These are phyloP conservation scores for Cordyceps tenuipes DNA, from an alignment of 2,329 filamentous ascomycete species.

Conservation along the genomic window DNA sequence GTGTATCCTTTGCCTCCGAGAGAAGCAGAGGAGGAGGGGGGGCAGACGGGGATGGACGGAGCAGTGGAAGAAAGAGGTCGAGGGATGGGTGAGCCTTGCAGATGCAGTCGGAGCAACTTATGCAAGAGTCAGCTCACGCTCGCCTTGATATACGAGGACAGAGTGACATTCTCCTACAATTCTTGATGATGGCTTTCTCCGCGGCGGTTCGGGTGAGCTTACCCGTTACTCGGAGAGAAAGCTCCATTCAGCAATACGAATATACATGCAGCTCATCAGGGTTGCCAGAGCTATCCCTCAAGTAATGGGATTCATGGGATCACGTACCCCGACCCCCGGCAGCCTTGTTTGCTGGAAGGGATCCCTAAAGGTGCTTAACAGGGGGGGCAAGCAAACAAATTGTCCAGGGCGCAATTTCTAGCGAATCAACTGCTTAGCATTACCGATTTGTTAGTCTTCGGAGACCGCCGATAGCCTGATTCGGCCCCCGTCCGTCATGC, in stretches of 20 bases:
- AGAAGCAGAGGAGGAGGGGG: neutral
- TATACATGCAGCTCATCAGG: neutral
- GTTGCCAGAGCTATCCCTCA: neutral
- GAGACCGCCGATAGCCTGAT: no score
- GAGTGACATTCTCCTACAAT: no score
- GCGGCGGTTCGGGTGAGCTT: neutral
- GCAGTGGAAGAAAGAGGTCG: neutral
- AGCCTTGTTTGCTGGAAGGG: neutral
- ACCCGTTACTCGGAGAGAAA: neutral
- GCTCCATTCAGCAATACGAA: neutral
- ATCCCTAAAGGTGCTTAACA: neutral
- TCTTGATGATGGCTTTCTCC: neutral
- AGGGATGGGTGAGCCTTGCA: no score
- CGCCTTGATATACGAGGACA: no score
- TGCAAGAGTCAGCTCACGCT: no score
- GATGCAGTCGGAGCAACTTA: no score
- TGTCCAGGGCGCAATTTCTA: no score
- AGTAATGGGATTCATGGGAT: neutral
- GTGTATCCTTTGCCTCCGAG: neutral
- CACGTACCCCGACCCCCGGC: neutral
- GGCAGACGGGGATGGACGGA: neutral
- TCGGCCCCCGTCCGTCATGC: no score
- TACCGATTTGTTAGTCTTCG: no score
- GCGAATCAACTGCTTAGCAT: no score
- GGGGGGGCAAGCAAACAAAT: no score